Evolutionary conservation across 306 rosid genomes (phyloP).

Genomic region (Quillaja saponaria): DNA sequence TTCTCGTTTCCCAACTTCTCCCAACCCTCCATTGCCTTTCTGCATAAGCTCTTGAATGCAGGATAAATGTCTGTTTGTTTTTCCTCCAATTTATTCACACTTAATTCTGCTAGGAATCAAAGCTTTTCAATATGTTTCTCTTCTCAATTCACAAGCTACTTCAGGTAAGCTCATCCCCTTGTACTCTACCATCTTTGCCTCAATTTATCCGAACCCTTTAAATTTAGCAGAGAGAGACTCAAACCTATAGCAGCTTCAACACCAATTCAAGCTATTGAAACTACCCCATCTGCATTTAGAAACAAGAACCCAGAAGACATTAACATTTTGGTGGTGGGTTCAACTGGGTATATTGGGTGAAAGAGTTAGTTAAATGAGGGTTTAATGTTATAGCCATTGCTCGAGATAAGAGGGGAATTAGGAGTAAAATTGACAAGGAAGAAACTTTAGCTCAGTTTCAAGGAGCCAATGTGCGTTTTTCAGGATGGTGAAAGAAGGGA

Average conservation of each 20-base stretch:
- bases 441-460: slow-evolving; percentile 57
- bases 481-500: slow-evolving; percentile 97
- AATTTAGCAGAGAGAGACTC: slow-evolving; percentile 38
- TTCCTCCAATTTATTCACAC: slow-evolving; percentile 55
- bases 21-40: slow-evolving; percentile 16
- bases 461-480: slow-evolving; percentile 78
- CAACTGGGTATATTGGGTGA: slow-evolving; percentile 97
- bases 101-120: slow-evolving; percentile 48
- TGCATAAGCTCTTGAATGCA: not conserved
- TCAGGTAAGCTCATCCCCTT: slow-evolving; percentile 49
- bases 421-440: slow-evolving; percentile 58
- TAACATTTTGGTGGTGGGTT: slow-evolving; percentile 77
- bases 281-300: slow-evolving; percentile 54
- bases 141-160: slow-evolving; percentile 51
- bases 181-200: slow-evolving; percentile 33
- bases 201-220: slow-evolving; percentile 37
- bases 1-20: slow-evolving; percentile 28
- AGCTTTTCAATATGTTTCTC: slow-evolving; percentile 42
- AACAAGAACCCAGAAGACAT: slow-evolving; percentile 68
- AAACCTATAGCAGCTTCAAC: slow-evolving; percentile 52
- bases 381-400: slow-evolving; percentile 75
- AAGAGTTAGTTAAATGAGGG: slow-evolving; percentile 77
- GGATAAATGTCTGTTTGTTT: slow-evolving; percentile 62
- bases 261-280: slow-evolving; percentile 41
- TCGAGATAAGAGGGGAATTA: slow-evolving; percentile 86